Evolutionary conservation across 129 eudicot genomes (phyloP).

Genomic region (Flaveria sonorensis): DNA sequence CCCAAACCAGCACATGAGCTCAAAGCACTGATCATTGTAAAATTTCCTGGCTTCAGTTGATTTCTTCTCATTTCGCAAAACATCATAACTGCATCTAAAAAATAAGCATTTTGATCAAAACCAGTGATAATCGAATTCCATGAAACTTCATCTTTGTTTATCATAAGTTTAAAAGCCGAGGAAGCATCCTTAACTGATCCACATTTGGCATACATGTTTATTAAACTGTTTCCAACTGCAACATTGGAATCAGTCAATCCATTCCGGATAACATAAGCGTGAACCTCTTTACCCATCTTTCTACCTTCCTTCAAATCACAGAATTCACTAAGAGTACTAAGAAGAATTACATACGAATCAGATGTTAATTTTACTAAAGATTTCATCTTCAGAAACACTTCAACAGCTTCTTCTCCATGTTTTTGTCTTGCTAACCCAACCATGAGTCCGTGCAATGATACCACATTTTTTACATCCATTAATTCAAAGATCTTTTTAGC

Average conservation of each 20-base stretch:
- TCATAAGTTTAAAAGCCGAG: conserved; percentile 57
- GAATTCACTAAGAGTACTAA: conserved; percentile 70
- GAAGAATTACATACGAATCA: conserved; percentile 75
- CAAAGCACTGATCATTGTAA: conserved; percentile 73
- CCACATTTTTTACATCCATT: conserved; percentile 74
- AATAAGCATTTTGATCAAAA: conserved; percentile 69
- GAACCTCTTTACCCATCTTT: conserved; percentile 73
- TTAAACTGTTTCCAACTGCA: conserved; percentile 69
- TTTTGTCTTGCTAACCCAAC: conserved; percentile 79
- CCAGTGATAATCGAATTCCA: conserved; percentile 87
- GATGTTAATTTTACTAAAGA: conserved; percentile 46
- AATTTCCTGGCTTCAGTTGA: conserved; percentile 54
- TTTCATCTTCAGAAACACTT: conserved; percentile 58
- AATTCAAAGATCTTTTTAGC: conserved; percentile 61
- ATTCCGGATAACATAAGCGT: conserved; percentile 60
- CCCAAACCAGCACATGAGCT: conserved; percentile 79
- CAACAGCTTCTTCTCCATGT: conserved; percentile 72
- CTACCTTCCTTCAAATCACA: conserved; percentile 49
- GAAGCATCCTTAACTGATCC: conserved; percentile 56
- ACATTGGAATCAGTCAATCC: conserved; percentile 51
- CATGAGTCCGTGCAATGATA: conserved; percentile 80
- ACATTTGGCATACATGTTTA: conserved; percentile 90
- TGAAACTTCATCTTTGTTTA: conserved; percentile 60
- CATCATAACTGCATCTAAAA: conserved; percentile 53
- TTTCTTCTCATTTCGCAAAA: conserved; percentile 63